Evolutionary conservation across 2,329 filamentous ascomycete species (phyloP).

Genomic region (Cladosporium colombiae): DNA sequence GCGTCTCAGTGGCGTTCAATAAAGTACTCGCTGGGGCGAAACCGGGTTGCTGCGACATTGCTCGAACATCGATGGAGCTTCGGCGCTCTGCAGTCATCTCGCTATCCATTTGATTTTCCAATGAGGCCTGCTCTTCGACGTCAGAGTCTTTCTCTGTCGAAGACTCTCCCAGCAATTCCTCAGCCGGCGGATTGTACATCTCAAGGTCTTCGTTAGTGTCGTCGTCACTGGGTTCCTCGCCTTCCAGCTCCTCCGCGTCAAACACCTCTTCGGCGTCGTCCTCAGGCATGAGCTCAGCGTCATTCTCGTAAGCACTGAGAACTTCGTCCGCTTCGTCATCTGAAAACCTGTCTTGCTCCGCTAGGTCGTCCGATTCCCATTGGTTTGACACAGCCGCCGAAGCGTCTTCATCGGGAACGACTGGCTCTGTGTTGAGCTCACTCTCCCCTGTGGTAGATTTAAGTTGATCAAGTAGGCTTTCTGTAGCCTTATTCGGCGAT

Average conservation of each 20-base stretch:
- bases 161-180: conserved; percentile 13
- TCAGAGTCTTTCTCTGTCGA: conserved; percentile 20
- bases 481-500: neutral
- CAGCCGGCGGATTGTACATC: neutral
- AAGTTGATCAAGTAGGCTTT: neutral
- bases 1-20: neutral
- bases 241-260: conserved; percentile 13
- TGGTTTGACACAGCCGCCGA: neutral
- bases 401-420: neutral
- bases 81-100: neutral
- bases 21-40: conserved; percentile 12
- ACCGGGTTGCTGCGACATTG: neutral
- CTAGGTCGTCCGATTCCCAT: conserved; percentile 20
- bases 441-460: neutral
- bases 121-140: conserved; percentile 1
- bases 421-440: neutral
- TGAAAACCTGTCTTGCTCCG: conserved; percentile 23
- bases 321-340: conserved; percentile 4
- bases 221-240: conserved; percentile 20
- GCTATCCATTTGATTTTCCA: neutral
- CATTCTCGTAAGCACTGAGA: conserved; percentile 3
- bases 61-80: neutral
- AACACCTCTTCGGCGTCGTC: conserved; percentile 27
- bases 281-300: conserved; percentile 21
- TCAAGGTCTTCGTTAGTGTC: conserved; percentile 2